Base-by-base conservation (phyloP, 2,329 filamentous ascomycete species). In the Colletotrichum horii region DNA sequence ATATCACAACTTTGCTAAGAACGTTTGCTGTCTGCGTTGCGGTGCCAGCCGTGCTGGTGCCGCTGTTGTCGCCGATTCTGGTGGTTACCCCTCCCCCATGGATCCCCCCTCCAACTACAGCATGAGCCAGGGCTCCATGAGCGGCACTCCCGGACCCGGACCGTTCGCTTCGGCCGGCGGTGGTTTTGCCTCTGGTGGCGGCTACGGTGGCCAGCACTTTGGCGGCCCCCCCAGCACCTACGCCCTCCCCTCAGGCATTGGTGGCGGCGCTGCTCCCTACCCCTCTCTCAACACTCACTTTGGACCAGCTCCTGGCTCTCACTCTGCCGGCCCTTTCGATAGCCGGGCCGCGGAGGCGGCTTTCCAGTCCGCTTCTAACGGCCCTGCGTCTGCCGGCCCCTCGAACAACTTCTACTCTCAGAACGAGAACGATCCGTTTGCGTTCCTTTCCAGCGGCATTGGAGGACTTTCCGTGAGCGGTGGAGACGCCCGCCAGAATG, bases 1-100 rank as follows among this genome's bases (percentile, higher is more conserved):
- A 74, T 99, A 99, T 85, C 97, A 99, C 89, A 99, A 99, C 88
- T 99, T 99, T 83, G 97, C 97, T 77, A 99, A 99, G 91, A 99
- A 99, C 81, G 96, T 98, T 74, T 98, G 95, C 86, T 99, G 97
- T 85, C 92, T 99, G 77, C 95, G 97, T 76, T 99, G 97, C 83
- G 97, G 97, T 84, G 97, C 96, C 69, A 97, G 96, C 84, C 95
- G 97, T 80, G 96, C 96, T 76, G 95, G 95, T 77, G 97, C 97
- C 75, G 96, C 96, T 19, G 95, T 99, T 66, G 95, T 98, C 74
- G 96, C 96, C 34, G 97, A 98, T 84, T 96, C 96, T 52, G 95
- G 95, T 61, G 95, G 95, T 58, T 98, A 97, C 86, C 94, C 95
- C 16, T 96, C 95, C 14, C 93, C 95, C 24, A 98, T 98, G 94